phyloP scores from a whole-genome alignment of 208 protist genomes.

The Leishmania amazonensis region DNA sequence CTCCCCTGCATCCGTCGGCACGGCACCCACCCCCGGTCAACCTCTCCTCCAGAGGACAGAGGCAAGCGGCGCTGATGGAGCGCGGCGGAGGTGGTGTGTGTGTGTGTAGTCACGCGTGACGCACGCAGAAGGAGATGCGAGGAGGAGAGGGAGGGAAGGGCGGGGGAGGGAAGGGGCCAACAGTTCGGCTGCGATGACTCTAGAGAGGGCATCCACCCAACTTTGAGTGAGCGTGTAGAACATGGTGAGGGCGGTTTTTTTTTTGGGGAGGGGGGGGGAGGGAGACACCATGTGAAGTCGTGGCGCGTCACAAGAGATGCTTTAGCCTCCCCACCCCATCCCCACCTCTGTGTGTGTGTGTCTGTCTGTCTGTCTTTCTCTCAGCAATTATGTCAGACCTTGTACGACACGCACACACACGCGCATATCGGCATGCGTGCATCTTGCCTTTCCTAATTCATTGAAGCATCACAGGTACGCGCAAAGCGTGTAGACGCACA shows the following conservation, averaged over 20 bases:
- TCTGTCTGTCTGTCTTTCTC: neutral
- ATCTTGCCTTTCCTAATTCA: conserved; percentile 31
- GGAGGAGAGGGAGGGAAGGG: neutral
- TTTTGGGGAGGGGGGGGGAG: neutral
- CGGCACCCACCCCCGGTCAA: neutral
- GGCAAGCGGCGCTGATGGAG: neutral
- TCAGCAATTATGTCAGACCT: neutral
- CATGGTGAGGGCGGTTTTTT: neutral
- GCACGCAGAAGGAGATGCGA: neutral
- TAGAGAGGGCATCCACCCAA: conserved; percentile 14
- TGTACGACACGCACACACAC: neutral
- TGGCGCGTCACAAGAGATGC: neutral
- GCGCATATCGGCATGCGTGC: neutral
- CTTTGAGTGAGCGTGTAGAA: neutral
- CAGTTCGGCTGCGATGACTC: conserved; percentile 31
- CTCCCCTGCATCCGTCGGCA: neutral
- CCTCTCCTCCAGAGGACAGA: neutral
- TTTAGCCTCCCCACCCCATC: neutral
- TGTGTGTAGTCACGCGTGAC: neutral
- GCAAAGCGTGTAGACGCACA: conserved; percentile 1
- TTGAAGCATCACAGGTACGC: conserved; percentile 2
- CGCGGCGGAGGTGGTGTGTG: neutral
- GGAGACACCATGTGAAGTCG: neutral
- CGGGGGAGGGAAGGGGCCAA: neutral
- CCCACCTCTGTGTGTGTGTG: neutral